These are phyloP conservation scores for Wickerhamomyces ciferrii DNA, from an alignment of 805 yeast genomes.

Conservation along the genomic window DNA sequence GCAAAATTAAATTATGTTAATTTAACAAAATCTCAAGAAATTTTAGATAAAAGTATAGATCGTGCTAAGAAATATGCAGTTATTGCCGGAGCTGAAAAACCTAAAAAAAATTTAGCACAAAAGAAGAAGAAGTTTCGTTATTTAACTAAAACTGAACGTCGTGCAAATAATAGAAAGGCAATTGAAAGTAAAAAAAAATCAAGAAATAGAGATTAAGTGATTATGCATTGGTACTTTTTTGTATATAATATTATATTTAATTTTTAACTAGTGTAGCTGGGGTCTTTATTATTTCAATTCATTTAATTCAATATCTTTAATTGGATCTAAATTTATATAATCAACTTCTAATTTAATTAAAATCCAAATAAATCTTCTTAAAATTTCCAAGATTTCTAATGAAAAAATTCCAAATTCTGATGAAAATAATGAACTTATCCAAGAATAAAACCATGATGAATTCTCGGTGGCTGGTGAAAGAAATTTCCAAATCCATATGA, in stretches of 20 bases:
- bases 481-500: conserved; percentile 66
- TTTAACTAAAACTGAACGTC: conserved; percentile 76
- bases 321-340: conserved; percentile 9
- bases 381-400: conserved; percentile 68
- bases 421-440: conserved; percentile 18
- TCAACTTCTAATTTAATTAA: conserved; percentile 81
- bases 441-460: conserved; percentile 15
- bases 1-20: conserved; percentile 71
- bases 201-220: conserved; percentile 7
- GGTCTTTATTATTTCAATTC: too few species aligned
- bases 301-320: not conserved
- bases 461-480: conserved; percentile 24
- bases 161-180: conserved; percentile 44
- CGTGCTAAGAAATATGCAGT: conserved; percentile 83
- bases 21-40: conserved; percentile 58
- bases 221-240: not conserved
- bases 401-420: conserved; percentile 60
- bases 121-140: conserved; percentile 89
- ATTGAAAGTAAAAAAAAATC: conserved; percentile 29
- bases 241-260: too few species aligned
- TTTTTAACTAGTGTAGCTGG: too few species aligned
- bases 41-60: conserved; percentile 67
- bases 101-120: conserved; percentile 26
- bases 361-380: conserved; percentile 89
- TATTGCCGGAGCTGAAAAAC: conserved; percentile 25